Conservation (phyloP, 2,329 filamentous ascomycete genomes). For the Scolecobasidium constrictum region DNA sequence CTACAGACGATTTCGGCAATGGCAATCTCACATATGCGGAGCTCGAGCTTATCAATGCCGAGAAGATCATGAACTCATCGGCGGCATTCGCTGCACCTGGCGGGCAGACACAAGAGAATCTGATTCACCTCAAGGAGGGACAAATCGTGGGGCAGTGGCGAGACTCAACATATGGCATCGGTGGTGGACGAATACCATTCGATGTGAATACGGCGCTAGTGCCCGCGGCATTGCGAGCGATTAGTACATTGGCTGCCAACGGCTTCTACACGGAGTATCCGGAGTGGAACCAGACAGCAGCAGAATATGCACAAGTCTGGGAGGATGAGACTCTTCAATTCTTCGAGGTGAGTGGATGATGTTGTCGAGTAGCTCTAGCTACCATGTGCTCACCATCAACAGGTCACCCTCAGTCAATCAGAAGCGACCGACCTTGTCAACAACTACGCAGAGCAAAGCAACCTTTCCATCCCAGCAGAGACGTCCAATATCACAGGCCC, state of each 20-base stretch:
- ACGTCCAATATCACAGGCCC: constrained; percentile 30
- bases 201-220: constrained; percentile 54
- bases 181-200: constrained; percentile 52
- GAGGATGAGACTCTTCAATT: constrained; percentile 49
- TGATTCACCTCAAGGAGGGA: constrained; percentile 46
- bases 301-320: constrained; percentile 47
- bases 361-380: neutral
- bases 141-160: constrained; percentile 52
- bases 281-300: constrained; percentile 36
- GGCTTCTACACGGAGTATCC: constrained; percentile 41
- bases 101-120: constrained; percentile 40
- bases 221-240: constrained; percentile 49
- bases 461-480: constrained; percentile 36
- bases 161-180: constrained; percentile 49
- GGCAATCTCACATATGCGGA: constrained; percentile 41
- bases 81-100: constrained; percentile 38
- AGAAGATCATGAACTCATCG: constrained; percentile 47
- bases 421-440: constrained; percentile 38
- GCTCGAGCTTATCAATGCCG: constrained; percentile 40
- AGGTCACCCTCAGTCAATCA: constrained; percentile 27
- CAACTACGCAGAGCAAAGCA: constrained; percentile 33
- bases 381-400: no score
- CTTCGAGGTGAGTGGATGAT: constrained; percentile 35
- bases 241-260: constrained; percentile 38
- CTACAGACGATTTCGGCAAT: constrained; percentile 41